Percentiles rank a stretch among this genome's conserved stretches.
These are phyloP conservation scores for Cladophialophora carrionii DNA, from an alignment of 2,329 filamentous ascomycete species.

Conservation along the genomic window DNA sequence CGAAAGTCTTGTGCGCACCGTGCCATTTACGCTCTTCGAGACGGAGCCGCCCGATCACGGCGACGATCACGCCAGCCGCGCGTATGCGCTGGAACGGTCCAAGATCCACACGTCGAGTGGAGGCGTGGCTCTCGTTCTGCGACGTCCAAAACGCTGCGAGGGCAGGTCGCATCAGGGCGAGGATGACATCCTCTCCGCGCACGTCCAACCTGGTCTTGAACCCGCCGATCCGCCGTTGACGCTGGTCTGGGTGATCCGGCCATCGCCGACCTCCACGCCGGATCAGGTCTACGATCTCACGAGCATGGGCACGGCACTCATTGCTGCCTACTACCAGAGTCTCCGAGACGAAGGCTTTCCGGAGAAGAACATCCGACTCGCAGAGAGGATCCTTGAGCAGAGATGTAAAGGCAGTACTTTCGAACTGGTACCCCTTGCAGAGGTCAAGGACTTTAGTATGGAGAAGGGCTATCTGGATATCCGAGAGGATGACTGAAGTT, in stretches of 20 bases:
- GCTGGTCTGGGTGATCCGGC: conserved; percentile 35
- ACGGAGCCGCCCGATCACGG: conserved; percentile 36
- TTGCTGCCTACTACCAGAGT: conserved; percentile 36
- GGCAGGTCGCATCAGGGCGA: neutral
- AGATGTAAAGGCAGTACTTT: conserved; percentile 27
- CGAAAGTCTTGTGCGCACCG: conserved; percentile 11
- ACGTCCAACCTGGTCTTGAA: conserved; percentile 37
- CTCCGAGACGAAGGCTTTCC: conserved; percentile 38
- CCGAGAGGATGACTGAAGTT: neutral
- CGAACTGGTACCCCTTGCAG: conserved; percentile 27
- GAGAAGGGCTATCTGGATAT: conserved; percentile 19
- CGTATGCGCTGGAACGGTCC: conserved; percentile 28
- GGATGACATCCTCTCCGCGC: conserved; percentile 28
- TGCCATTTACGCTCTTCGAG: conserved; percentile 37
- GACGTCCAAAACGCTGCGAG: neutral
- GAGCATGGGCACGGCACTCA: conserved; percentile 25
- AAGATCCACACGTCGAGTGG: conserved; percentile 35
- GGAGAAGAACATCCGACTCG: conserved; percentile 32
- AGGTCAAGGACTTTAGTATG: conserved; percentile 26
- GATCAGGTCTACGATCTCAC: conserved; percentile 23
- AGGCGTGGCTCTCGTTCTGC: conserved; percentile 34
- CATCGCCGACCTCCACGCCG: conserved; percentile 25
- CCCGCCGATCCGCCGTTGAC: conserved; percentile 31
- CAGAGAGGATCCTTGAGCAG: conserved; percentile 31
- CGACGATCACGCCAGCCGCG: conserved; percentile 26